Conservation (phyloP, 2,329 filamentous ascomycete genomes). For the Penicillium decumbens region DNA sequence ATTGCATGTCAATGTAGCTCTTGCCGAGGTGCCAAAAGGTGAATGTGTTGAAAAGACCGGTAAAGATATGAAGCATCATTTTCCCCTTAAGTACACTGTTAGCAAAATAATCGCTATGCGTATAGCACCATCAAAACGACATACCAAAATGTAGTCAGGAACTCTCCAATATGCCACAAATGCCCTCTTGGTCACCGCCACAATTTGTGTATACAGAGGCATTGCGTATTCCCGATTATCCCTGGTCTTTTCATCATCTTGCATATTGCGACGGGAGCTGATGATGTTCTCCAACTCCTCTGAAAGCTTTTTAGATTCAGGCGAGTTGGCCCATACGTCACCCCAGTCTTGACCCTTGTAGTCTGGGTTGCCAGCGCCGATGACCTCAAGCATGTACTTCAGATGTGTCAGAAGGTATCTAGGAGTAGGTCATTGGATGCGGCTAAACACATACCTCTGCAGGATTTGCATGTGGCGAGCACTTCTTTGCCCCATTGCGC, state of each 20-base stretch:
- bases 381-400: constrained; percentile 74
- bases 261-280: constrained; percentile 40
- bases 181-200: constrained; percentile 52
- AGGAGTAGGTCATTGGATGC: neutral
- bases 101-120: neutral
- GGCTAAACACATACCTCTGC: constrained; percentile 49
- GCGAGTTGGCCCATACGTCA: constrained; percentile 55
- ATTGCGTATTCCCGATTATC: constrained; percentile 61
- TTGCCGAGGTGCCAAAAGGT: constrained; percentile 62
- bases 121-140: constrained; percentile 1
- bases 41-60: constrained; percentile 65
- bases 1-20: constrained; percentile 61
- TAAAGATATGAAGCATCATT: constrained; percentile 58
- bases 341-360: constrained; percentile 60
- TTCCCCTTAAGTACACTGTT: constrained; percentile 47
- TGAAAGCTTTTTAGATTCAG: constrained; percentile 45
- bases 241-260: constrained; percentile 39
- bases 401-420: constrained; percentile 7
- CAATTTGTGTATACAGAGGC: constrained; percentile 52
- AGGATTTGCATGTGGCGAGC: constrained; percentile 61
- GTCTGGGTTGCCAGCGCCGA: constrained; percentile 60
- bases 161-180: constrained; percentile 63
- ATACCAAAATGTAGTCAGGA: constrained; percentile 53
- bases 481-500: constrained; percentile 57
- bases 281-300: constrained; percentile 54